Conservation (phyloP, 805 yeast genomes). For the Candida silvicultrix region DNA sequence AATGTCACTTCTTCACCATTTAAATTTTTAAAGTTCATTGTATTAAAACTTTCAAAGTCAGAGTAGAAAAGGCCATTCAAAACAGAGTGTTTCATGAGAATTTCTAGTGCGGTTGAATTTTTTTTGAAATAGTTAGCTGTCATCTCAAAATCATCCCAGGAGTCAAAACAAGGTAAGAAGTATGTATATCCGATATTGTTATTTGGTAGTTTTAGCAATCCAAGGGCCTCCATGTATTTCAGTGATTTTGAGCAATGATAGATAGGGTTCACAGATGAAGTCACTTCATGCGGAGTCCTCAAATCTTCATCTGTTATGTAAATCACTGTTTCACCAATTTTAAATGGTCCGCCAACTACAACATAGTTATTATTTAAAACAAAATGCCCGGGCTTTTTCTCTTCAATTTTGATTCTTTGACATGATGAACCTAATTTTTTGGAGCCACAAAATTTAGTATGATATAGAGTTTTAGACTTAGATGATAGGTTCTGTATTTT, state of each 20-base stretch:
- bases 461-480: slow-evolving; percentile 28
- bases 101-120: slow-evolving; percentile 44
- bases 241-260: slow-evolving; percentile 62
- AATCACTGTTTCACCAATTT: slow-evolving; percentile 60
- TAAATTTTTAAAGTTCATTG: slow-evolving; percentile 24
- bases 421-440: slow-evolving; percentile 58
- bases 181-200: slow-evolving; percentile 65
- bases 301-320: slow-evolving; percentile 58
- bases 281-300: slow-evolving; percentile 56
- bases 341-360: slow-evolving; percentile 37
- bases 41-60: slow-evolving; percentile 35
- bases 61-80: slow-evolving; percentile 63
- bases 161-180: slow-evolving; percentile 68
- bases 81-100: slow-evolving; percentile 51
- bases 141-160: slow-evolving; percentile 64
- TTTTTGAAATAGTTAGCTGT: slow-evolving; percentile 50
- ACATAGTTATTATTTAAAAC: slow-evolving; percentile 51
- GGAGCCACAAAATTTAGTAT: slow-evolving; percentile 48
- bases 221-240: slow-evolving; percentile 45
- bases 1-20: slow-evolving; percentile 21
- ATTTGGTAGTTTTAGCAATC: slow-evolving; percentile 43
- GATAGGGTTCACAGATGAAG: slow-evolving; percentile 58
- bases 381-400: slow-evolving; percentile 23
- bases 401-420: slow-evolving; percentile 46
- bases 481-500: slow-evolving; percentile 27